Percentiles rank a stretch among this genome's conserved stretches.
phyloP scores from a whole-genome alignment of 306 rosid genomes.

The Pyrus bretschneideri region DNA sequence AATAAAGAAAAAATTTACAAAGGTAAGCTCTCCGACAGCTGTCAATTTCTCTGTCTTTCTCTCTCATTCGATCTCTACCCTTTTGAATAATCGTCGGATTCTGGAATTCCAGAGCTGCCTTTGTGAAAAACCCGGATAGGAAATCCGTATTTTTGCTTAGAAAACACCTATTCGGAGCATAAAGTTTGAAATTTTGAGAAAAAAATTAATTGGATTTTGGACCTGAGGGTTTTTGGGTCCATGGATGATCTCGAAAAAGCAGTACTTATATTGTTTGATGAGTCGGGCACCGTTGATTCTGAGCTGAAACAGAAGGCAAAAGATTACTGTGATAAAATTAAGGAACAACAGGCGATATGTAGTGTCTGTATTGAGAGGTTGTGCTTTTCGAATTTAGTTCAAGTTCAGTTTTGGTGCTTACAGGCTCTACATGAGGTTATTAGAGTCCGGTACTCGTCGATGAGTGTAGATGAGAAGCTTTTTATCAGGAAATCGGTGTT shows the following conservation, averaged over 20 bases:
- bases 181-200: slow-evolving; percentile 21
- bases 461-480: slow-evolving; percentile 63
- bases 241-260: slow-evolving; percentile 96
- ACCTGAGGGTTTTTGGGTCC: slow-evolving; percentile 6
- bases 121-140: slow-evolving; percentile 4
- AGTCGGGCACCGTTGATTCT: slow-evolving; percentile 54
- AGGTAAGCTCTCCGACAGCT: slow-evolving; percentile 31
- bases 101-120: background rate
- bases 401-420: slow-evolving; percentile 92
- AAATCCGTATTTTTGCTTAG: slow-evolving; percentile 1
- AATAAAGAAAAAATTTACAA: background rate
- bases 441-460: slow-evolving; percentile 57
- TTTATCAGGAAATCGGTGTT: slow-evolving; percentile 66
- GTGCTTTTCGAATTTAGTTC: slow-evolving; percentile 56
- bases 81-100: background rate
- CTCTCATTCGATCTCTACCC: background rate
- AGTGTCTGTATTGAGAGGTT: slow-evolving; percentile 69
- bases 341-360: slow-evolving; percentile 57
- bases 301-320: slow-evolving; percentile 63
- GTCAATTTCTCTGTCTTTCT: slow-evolving; percentile 3
- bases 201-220: slow-evolving; percentile 18
- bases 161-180: slow-evolving; percentile 1
- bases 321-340: slow-evolving; percentile 54
- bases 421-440: slow-evolving; percentile 79
- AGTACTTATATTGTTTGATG: slow-evolving; percentile 75